Percentiles rank a stretch among this genome's conserved stretches.
Conservation (phyloP, 176 grass and related monocot genomes). For the Poa annua region DNA sequence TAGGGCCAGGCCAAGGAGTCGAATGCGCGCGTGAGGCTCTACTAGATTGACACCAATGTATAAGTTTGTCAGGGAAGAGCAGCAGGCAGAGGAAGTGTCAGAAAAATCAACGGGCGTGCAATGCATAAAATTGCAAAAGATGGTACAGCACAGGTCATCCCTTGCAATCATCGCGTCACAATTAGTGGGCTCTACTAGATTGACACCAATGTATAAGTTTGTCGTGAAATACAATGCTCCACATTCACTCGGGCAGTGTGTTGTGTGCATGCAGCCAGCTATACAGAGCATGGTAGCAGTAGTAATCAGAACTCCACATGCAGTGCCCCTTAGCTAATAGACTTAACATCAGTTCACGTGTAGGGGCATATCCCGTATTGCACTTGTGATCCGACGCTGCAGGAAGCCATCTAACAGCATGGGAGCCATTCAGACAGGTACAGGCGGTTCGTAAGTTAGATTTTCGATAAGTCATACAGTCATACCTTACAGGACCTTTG, state of each 20-base stretch:
- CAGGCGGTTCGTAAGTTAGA: background rate
- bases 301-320: background rate
- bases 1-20: too few relatives aligned
- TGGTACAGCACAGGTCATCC: too few relatives aligned
- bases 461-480: background rate
- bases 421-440: background rate
- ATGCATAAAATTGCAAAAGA: too few relatives aligned
- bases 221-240: background rate
- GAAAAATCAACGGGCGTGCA: too few relatives aligned
- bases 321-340: background rate
- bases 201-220: background rate
- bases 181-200: background rate
- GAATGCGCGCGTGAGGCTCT: too few relatives aligned
- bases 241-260: background rate
- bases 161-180: background rate
- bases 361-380: background rate
- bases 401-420: background rate
- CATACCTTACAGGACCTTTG: conserved; percentile 81
- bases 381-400: background rate
- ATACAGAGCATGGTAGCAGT: background rate
- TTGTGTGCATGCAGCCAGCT: background rate
- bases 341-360: background rate
- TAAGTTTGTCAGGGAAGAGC: too few relatives aligned
- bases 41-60: too few relatives aligned
- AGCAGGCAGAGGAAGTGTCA: too few relatives aligned